Evolutionary conservation across 192 early-diverging fungal species (phyloP).

Genomic region (Coemansia sp.): DNA sequence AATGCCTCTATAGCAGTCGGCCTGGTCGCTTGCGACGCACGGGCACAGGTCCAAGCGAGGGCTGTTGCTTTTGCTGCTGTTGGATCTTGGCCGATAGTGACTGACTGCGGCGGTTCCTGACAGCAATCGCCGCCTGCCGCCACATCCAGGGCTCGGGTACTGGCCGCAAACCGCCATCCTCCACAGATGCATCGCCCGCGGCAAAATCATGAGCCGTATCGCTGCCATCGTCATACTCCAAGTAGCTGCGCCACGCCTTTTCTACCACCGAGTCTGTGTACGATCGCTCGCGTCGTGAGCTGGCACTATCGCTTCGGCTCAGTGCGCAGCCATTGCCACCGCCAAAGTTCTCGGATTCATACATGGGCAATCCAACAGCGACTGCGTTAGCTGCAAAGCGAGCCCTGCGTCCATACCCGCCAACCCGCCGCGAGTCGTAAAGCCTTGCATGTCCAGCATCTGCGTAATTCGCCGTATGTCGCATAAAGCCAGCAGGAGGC

Average conservation of each 20-base stretch:
- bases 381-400: not conserved
- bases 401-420: not conserved
- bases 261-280: constrained; percentile 47
- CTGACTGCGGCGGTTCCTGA: constrained; percentile 48
- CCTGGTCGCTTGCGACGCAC: not conserved
- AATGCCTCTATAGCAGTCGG: not conserved
- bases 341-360: not conserved
- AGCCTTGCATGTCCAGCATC: not conserved
- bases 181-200: constrained; percentile 3
- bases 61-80: constrained; percentile 6
- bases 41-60: not conserved
- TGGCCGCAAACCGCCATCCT: constrained; percentile 17
- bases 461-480: not conserved
- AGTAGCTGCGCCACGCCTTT: constrained; percentile 45
- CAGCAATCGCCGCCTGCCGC: constrained; percentile 48
- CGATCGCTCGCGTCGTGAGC: constrained; percentile 49
- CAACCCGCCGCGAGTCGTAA: not conserved
- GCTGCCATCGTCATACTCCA: constrained; percentile 28
- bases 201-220: constrained; percentile 24
- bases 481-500: not conserved
- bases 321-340: constrained; percentile 1
- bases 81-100: constrained; percentile 30
- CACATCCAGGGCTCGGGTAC: constrained; percentile 54
- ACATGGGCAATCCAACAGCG: not conserved
- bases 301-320: constrained; percentile 21